Evolutionary conservation across 2,329 filamentous ascomycete genomes (phyloP).

Genomic region (Penicillium decumbens): DNA sequence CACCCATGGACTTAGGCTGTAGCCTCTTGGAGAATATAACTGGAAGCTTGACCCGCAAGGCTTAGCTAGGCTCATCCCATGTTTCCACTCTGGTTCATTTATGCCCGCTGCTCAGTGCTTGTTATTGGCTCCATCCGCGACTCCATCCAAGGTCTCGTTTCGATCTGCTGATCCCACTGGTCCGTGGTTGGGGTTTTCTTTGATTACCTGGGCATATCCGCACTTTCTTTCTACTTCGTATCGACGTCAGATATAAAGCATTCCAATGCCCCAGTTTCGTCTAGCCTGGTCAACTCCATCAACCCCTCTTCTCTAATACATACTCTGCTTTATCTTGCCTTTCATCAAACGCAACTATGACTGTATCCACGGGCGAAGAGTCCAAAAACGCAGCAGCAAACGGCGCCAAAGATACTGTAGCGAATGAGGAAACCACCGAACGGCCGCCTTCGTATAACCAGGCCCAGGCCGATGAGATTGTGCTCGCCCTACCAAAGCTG

Average conservation of each 20-base stretch:
- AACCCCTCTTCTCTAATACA: neutral
- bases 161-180: neutral
- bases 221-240: neutral
- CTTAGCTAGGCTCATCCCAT: conserved; percentile 3
- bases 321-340: neutral
- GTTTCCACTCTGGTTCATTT: neutral
- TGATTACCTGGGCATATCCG: neutral
- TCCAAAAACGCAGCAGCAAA: conserved; percentile 7
- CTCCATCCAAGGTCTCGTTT: neutral
- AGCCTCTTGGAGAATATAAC: neutral
- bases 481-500: conserved; percentile 23
- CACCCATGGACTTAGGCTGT: neutral
- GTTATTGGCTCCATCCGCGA: neutral
- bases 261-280: neutral
- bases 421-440: neutral
- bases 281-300: conserved; percentile 1
- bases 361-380: conserved; percentile 8
- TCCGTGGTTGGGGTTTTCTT: neutral
- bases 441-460: conserved; percentile 28
- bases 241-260: neutral
- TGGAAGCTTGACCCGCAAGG: conserved; percentile 8
- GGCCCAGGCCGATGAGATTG: conserved; percentile 8
- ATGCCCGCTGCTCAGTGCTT: neutral
- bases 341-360: conserved; percentile 9
- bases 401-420: neutral